phyloP scores from a whole-genome alignment of 805 yeast species.

The Pichia heedii region DNA sequence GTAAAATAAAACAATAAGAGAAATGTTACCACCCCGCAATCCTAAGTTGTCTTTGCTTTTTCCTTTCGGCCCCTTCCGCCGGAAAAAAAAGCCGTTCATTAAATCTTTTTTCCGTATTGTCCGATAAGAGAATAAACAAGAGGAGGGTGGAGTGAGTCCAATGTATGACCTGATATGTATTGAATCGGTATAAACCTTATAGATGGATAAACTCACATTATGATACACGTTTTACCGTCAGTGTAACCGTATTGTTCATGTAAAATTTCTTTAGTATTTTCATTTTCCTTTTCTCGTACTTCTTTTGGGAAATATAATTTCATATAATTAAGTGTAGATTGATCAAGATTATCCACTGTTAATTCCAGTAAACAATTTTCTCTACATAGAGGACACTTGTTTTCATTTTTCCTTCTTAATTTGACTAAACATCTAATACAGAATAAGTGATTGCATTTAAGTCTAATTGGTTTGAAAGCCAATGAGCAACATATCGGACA shows the following conservation, averaged over 20 bases:
- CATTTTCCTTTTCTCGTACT: constrained; percentile 50
- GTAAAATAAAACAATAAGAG: too few relatives aligned
- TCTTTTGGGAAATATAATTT: constrained; percentile 58
- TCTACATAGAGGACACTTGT: constrained; percentile 63
- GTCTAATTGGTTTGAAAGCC: constrained; percentile 63
- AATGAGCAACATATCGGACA: constrained; percentile 67
- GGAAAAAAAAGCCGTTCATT: too few relatives aligned
- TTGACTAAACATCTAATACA: constrained; percentile 68
- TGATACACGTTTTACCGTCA: constrained; percentile 17
- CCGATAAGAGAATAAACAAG: too few relatives aligned
- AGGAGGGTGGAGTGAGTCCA: too few relatives aligned
- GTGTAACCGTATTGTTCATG: constrained; percentile 31
- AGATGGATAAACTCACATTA: constrained; percentile 4
- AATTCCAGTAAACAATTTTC: constrained; percentile 47
- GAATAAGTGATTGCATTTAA: constrained; percentile 58
- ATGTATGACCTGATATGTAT: too few relatives aligned
- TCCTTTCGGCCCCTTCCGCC: too few relatives aligned
- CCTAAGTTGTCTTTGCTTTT: too few relatives aligned
- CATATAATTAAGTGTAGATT: constrained; percentile 42
- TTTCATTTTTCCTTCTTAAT: constrained; percentile 47
- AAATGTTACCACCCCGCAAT: too few relatives aligned
- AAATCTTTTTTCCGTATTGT: too few relatives aligned
- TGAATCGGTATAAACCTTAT: too few relatives aligned
- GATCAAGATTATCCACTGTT: constrained; percentile 51
- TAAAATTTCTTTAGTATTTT: constrained; percentile 40